A percentile compares a stretch with the other conserved stretches of the same genome.
phyloP scores from a whole-genome alignment of 1,139 yeast genomes.

The Kodamaea anthophila region DNA sequence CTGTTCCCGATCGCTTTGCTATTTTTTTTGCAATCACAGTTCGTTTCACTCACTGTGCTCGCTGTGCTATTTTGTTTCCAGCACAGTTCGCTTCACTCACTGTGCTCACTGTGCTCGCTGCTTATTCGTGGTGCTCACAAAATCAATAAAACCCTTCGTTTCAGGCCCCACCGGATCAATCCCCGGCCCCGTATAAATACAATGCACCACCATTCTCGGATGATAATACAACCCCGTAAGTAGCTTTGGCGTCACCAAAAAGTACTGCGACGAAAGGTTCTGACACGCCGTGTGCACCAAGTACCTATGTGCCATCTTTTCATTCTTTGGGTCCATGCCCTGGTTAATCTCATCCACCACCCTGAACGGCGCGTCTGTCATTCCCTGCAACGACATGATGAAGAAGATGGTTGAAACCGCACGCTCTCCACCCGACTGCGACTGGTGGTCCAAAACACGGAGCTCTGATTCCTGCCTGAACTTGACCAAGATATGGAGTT shows the following conservation, averaged over 20 bases:
- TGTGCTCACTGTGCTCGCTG: too few species aligned
- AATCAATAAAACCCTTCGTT: constrained; percentile 27
- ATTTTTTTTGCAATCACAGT: too few species aligned
- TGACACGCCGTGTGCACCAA: constrained; percentile 83
- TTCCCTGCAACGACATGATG: constrained; percentile 86
- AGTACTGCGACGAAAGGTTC: constrained; percentile 64
- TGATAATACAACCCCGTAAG: constrained; percentile 75
- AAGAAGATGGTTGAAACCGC: constrained; percentile 92
- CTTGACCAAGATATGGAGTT: constrained; percentile 74
- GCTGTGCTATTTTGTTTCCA: too few species aligned
- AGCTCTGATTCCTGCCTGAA: constrained; percentile 72
- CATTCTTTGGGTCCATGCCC: constrained; percentile 96
- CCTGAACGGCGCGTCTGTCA: constrained; percentile 85
- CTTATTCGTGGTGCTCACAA: constrained; percentile 8
- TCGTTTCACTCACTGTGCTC: too few species aligned
- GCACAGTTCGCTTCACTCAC: too few species aligned
- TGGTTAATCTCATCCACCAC: constrained; percentile 98
- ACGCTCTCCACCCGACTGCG: constrained; percentile 97
- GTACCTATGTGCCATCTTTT: constrained; percentile 77
- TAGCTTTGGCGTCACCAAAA: constrained; percentile 88
- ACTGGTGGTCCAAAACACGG: constrained; percentile 69
- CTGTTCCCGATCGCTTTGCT: too few species aligned
- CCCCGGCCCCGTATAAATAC: constrained; percentile 68
- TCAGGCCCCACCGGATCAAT: constrained; percentile 19
- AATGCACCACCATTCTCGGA: constrained; percentile 77